Base-by-base conservation (phyloP, 2,329 filamentous ascomycete species). In the Alternaria conjuncta region DNA sequence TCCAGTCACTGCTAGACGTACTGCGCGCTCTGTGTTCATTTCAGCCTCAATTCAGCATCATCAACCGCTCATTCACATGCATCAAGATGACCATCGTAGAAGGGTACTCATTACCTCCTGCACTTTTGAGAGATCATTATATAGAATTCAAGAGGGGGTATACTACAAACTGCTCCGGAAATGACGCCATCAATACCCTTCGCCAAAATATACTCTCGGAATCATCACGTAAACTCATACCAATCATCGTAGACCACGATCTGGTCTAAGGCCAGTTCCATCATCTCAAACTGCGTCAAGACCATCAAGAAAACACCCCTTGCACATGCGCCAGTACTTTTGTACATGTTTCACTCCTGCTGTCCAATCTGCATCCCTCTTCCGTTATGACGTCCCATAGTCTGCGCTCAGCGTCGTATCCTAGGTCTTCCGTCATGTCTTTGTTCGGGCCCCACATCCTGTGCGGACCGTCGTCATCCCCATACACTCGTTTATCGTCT, bases 361-460 rank as follows among this genome's bases (percentile, higher is more conserved):
- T 21, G 21, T 70, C 51, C 7, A 36, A 49, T 51, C 69, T 70
- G 57, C 74, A 77, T 3, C 67, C 71, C 28, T 73, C 71, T 20
- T 71, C 66, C 4, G 57, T 32, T 7, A 76, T 47, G 6, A 66
- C 67, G 12, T 71, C 69, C 73, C 73, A 77, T 28, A 75, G 5
- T n/a, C 60, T 43, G 41, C 60, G 60, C 59, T 77, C 74, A n/a
- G 73, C 56, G 46, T 77, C 73, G 26, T 65, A 70, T 9, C 70
- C 73, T 44, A 75, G 66, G 41, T 60, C 47, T n/a, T 63, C 55
- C 3, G 67, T 53, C 55, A 66, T 60, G 2, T 65, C 57, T 26
- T 69, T 51, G 18, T 62, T 55, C 8, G n/a, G 30, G 1, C 65
- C 65, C 73, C 72, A 76, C 66, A 75, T 71, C 7, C 73, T 60